These are phyloP conservation scores for Suhomyces taliae DNA, from an alignment of 1,139 yeast species.

Conservation along the genomic window DNA sequence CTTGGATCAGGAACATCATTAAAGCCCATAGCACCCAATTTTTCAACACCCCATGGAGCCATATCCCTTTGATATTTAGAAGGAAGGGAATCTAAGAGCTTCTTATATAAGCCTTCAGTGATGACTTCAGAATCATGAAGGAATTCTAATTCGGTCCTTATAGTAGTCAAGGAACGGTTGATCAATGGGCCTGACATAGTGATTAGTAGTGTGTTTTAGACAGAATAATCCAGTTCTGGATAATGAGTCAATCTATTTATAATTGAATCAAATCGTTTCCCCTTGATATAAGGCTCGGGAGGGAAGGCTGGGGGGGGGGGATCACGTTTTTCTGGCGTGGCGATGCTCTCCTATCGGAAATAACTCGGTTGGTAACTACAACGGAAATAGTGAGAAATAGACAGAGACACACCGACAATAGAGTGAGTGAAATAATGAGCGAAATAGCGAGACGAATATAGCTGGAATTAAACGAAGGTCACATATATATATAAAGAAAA, in stretches of 20 bases:
- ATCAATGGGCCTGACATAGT: constrained; percentile 59
- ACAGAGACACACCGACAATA: too few species aligned
- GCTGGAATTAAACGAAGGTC: too few species aligned
- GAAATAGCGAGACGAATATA: too few species aligned
- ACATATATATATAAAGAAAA: too few species aligned
- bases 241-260: too few species aligned
- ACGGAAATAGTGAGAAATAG: too few species aligned
- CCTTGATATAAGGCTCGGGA: too few species aligned
- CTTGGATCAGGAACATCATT: constrained; percentile 13
- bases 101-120: constrained; percentile 54
- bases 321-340: too few species aligned
- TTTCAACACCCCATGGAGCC: constrained; percentile 50
- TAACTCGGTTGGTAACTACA: too few species aligned
- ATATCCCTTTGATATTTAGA: constrained; percentile 55
- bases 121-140: constrained; percentile 76
- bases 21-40: constrained; percentile 22
- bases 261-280: neutral
- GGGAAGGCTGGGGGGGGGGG: too few species aligned
- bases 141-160: constrained; percentile 80
- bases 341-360: too few species aligned
- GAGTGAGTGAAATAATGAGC: too few species aligned
- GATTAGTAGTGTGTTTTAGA: neutral
- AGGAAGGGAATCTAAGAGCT: constrained; percentile 58
- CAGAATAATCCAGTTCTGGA: neutral
- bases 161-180: constrained; percentile 74